These are phyloP conservation scores for Blastobotrys arbuscula DNA, from an alignment of 1,139 yeast species.

Conservation along the genomic window DNA sequence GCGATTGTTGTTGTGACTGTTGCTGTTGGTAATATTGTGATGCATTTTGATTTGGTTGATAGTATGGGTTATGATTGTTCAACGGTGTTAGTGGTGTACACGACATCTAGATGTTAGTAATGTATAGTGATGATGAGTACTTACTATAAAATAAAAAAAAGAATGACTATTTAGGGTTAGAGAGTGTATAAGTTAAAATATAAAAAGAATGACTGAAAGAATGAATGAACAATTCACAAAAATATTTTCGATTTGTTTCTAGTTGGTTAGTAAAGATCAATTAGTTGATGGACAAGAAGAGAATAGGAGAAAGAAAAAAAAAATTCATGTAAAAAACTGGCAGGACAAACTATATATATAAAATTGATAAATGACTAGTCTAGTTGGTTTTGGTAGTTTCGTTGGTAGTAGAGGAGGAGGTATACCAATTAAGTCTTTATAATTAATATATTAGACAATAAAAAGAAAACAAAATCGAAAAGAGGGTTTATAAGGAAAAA, in stretches of 20 bases:
- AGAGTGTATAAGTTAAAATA: neutral
- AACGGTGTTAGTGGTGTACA: conserved; percentile 15
- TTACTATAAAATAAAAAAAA: neutral
- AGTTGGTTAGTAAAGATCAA: neutral
- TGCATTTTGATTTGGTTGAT: neutral
- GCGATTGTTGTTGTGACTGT: conserved; percentile 15
- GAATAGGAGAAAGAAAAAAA: neutral
- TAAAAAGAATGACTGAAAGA: neutral
- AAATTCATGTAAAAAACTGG: neutral
- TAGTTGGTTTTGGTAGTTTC: no score
- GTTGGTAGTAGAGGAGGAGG: no score
- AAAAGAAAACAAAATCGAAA: no score
- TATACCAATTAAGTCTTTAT: no score
- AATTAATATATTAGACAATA: no score
- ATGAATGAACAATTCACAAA: neutral
- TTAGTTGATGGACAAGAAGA: neutral
- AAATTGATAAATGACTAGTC: no score
- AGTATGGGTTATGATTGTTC: neutral
- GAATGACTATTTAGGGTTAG: neutral
- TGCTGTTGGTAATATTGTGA: neutral
- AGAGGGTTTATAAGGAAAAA: no score
- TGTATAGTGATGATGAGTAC: neutral
- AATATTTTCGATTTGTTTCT: neutral
- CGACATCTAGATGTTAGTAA: conserved; percentile 4
- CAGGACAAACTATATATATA: neutral